These are phyloP conservation scores for Urochloa ruziziensis DNA, from an alignment of 176 grass and related monocot species.

Conservation along the genomic window DNA sequence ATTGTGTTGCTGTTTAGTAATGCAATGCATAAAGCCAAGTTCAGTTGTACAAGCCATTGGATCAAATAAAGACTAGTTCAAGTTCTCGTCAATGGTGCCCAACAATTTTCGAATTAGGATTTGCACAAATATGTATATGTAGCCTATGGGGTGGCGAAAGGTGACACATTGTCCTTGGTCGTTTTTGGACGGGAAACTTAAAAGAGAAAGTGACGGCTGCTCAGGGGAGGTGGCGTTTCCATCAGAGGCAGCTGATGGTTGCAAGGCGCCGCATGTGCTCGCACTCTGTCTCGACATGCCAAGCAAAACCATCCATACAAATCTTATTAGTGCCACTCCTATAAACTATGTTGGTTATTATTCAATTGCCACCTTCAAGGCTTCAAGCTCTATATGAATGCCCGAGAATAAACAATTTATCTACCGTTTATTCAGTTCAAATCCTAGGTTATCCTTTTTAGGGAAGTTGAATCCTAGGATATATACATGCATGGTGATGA, in stretches of 20 bases:
- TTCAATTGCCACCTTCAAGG: not conserved
- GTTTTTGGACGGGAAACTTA: not conserved
- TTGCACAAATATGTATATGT: not conserved
- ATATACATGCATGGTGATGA: too few species aligned
- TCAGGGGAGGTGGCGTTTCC: not conserved
- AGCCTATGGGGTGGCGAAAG: not conserved
- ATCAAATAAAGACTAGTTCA: too few species aligned
- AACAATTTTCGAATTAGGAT: not conserved
- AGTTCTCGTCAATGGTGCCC: not conserved
- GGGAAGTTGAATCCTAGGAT: not conserved
- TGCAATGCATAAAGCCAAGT: too few species aligned
- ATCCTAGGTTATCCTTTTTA: not conserved
- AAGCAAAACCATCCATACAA: not conserved
- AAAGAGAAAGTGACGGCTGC: not conserved
- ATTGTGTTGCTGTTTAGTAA: too few species aligned
- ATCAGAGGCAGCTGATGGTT: not conserved
- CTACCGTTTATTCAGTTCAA: not conserved
- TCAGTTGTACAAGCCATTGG: too few species aligned
- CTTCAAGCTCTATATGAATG: not conserved
- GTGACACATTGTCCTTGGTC: slow-evolving; percentile 1
- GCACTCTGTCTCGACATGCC: not conserved
- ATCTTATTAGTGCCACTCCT: not conserved
- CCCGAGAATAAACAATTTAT: not conserved
- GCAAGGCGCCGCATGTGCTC: slow-evolving; percentile 2
- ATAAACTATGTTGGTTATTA: not conserved